phyloP scores from a whole-genome alignment of 2,329 filamentous ascomycete genomes.

The Microcyclosporella mali region DNA sequence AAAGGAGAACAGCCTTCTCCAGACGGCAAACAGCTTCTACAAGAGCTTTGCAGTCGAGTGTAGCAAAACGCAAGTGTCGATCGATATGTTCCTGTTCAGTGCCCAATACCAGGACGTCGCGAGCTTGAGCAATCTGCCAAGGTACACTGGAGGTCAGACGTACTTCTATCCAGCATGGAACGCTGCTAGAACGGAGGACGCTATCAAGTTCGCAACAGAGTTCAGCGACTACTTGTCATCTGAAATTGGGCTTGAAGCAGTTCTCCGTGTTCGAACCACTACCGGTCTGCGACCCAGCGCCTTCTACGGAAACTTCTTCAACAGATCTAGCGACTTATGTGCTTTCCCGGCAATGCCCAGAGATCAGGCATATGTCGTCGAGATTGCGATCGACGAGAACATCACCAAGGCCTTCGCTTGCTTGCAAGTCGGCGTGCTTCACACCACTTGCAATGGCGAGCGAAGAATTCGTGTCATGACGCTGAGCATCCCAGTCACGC shows the following conservation, averaged over 20 bases:
- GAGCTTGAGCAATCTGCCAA: conserved; percentile 86
- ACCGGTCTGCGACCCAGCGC: conserved; percentile 94
- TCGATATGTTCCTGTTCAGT: conserved; percentile 97
- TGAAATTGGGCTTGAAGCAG: conserved; percentile 92
- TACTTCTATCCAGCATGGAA: conserved; percentile 99
- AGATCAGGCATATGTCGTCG: conserved; percentile 95
- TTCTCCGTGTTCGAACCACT: conserved; percentile 88
- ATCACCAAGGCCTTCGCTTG: conserved; percentile 87
- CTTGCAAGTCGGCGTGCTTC: conserved; percentile 87
- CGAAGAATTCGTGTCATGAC: conserved; percentile 92
- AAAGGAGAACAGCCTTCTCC: conserved; percentile 80
- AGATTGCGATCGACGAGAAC: conserved; percentile 95
- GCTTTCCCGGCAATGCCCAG: conserved; percentile 97
- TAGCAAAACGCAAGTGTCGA: conserved; percentile 96
- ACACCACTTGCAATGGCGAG: conserved; percentile 97
- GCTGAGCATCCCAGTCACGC: conserved; percentile 84
- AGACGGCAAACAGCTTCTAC: conserved; percentile 94
- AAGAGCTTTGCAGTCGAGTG: conserved; percentile 99
- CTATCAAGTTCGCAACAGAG: conserved; percentile 94
- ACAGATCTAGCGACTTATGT: conserved; percentile 92
- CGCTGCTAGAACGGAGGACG: conserved; percentile 85
- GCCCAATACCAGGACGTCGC: conserved; percentile 97
- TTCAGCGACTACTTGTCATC: conserved; percentile 96
- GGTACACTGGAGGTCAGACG: conserved; percentile 95
- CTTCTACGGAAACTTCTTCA: conserved; percentile 99